Evolutionary conservation across 768 basidiomycete genomes (phyloP), one percentile per base, ranked within the genome.

Genomic region (Asterophora lycoperdoides): DNA sequence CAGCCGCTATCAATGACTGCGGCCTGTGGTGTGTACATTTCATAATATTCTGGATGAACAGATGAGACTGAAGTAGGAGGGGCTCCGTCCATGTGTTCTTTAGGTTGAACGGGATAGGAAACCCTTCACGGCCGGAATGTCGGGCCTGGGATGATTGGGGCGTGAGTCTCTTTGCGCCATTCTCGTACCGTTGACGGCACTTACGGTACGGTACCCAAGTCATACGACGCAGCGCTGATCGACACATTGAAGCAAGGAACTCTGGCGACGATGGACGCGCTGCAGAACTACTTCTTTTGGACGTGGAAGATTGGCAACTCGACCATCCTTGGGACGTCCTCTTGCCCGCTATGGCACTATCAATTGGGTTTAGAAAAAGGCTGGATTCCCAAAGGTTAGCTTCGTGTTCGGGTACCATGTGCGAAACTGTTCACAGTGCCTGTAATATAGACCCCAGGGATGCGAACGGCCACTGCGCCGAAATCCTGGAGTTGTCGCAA

Each of bases 221-320:
- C 64, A 15, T 94, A 85, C 73, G 66, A 77, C 46, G 60, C 72
- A 20, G 70, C 74, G 17, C 78, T 76, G 56, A 85, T 89, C 64
- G 64, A 68, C 10, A 70, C 72, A 29, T 71, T 90, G 48, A 73
- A 76, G 68, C 68, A 83, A 51, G 83, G 92, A 44, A 80, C 86
- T 4, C 61, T 88, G 58, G 80, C 85, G 18, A 83, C 84, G 50
- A 95, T 95, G 91, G 90, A 93, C 57, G 85, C 91, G 19, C 73
- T 94, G 17, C 85, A 92, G 73, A 86, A 94, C 65, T 93, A 79
- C 76, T 95, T 94, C 76, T 94, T 91, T 75, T 96, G 93, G 93
- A 93, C 89, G 1, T 95, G 90, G 89, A 92, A 91, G 67, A 92
- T 94, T 51, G 89, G 91, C 43, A 83, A 86, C 62, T 91, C 89